Evolutionary conservation across 2,329 filamentous ascomycete species (phyloP).

Genomic region (Lecanosticta acicola): DNA sequence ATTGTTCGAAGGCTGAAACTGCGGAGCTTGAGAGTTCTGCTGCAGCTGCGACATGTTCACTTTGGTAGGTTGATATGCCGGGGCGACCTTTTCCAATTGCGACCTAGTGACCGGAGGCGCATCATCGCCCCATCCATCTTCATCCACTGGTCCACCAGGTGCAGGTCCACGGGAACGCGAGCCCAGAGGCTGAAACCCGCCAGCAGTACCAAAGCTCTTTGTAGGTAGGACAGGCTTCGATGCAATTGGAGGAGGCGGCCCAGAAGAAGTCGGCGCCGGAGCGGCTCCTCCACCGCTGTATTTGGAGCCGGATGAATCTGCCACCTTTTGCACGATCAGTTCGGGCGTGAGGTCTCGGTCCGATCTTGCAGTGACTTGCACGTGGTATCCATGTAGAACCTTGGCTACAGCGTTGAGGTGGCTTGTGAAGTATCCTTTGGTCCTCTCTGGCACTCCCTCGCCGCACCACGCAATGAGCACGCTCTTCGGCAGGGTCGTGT

Average conservation of each 20-base stretch:
- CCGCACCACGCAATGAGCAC: conserved; percentile 96
- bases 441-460: conserved; percentile 94
- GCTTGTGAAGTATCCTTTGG: conserved; percentile 97
- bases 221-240: conserved; percentile 92
- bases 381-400: conserved; percentile 90
- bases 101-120: conserved; percentile 84
- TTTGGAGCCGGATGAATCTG: conserved; percentile 90
- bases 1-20: conserved; percentile 48
- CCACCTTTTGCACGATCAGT: conserved; percentile 83
- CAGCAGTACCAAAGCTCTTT: conserved; percentile 46
- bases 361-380: conserved; percentile 92
- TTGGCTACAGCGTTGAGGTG: conserved; percentile 86
- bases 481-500: conserved; percentile 81
- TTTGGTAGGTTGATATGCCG: conserved; percentile 91
- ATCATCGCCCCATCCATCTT: conserved; percentile 91
- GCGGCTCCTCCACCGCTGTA: conserved; percentile 65
- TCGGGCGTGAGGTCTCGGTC: conserved; percentile 84
- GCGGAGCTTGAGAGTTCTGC: conserved; percentile 63
- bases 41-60: conserved; percentile 86
- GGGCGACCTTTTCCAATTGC: conserved; percentile 82
- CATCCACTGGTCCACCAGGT: conserved; percentile 57
- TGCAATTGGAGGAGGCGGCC: conserved; percentile 63
- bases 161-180: conserved; percentile 54
- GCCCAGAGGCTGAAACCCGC: conserved; percentile 61
- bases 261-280: conserved; percentile 38